Base-by-base conservation (phyloP, 768 basidiomycete genomes). In the Rhodotorula diobovata region DNA sequence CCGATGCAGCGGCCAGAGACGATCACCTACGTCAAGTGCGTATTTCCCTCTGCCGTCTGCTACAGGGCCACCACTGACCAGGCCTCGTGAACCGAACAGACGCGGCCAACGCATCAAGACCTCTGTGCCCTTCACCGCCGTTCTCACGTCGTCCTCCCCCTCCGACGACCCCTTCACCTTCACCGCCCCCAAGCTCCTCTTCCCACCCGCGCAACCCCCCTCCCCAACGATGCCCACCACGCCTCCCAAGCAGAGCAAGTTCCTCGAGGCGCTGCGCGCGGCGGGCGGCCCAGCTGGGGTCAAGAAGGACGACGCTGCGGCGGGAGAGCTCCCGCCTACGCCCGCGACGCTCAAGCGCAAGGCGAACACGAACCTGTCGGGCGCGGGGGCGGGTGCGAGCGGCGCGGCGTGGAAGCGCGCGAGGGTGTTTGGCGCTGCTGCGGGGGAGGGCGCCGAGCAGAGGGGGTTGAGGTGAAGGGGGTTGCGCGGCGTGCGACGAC, bases 151-250 rank as follows among this genome's bases (percentile, higher is more conserved):
- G 18, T 48, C 62, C n/a, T 65, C 57, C 2, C 53, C 69, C 6
- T 35, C 61, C 20, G 73, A 74, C 28, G 73, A 74, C 48, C 73
- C 73, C 39, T 70, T 70, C 63, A 59, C 73, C 53, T 67, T 67
- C 66, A 67, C 72, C n/a, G 60, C 68, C 0, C 73, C 73, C 1
- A 48, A 51, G 15, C 73, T 70, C 46, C 56, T 74, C 46, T 74
- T 74, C 60, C 73, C 72, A 25, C 72, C 73, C 3, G 35, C 28
- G 6, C 21, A 63, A 1, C 18, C 73, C 6, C 65, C 73, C 45
- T 46, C 59, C 9, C 48, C 68, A 5, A 45, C 63, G 2, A 43
- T 58, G 11, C 34, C 70, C 66, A 8, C 11, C 6, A 74, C 68
- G 25, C 68, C 73, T 0, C 58, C 73, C 1, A 39, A 55, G 25